These are phyloP conservation scores for Gastrolobium villosum DNA, from an alignment of 306 rosid genomes.

Conservation along the genomic window DNA sequence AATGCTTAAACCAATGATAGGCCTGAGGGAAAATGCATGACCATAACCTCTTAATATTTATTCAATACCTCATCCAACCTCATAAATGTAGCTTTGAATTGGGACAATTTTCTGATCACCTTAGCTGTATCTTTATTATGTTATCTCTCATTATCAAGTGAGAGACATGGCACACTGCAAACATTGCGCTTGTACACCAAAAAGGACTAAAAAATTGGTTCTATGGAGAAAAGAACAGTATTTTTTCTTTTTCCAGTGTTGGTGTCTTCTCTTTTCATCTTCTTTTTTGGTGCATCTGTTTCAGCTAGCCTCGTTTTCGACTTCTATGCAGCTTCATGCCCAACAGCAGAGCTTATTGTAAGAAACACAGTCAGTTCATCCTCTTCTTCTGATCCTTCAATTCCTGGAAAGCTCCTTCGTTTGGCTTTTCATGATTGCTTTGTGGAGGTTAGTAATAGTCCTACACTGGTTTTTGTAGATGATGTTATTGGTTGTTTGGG, in stretches of 20 bases:
- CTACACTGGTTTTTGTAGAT: neutral
- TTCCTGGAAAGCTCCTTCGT: constrained; percentile 89
- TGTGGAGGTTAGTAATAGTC: constrained; percentile 65
- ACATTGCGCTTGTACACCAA: constrained; percentile 6
- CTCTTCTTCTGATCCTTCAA: constrained; percentile 69
- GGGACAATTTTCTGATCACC: neutral
- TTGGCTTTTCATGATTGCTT: constrained; percentile 88
- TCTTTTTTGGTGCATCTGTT: constrained; percentile 46
- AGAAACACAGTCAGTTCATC: constrained; percentile 72
- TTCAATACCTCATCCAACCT: constrained; percentile 6
- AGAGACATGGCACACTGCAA: constrained; percentile 31
- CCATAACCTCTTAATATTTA: constrained; percentile 28
- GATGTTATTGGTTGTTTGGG: neutral
- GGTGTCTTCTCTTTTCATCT: constrained; percentile 37
- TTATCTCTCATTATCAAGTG: constrained; percentile 39
- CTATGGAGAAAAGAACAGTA: constrained; percentile 58
- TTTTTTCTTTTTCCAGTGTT: constrained; percentile 15
- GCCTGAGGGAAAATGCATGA: neutral
- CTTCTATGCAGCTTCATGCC: constrained; percentile 78
- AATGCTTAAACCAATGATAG: constrained; percentile 17
- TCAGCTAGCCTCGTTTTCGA: constrained; percentile 60
- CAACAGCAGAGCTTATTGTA: constrained; percentile 72
- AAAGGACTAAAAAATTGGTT: neutral
- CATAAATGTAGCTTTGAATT: constrained; percentile 46
- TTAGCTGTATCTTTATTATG: constrained; percentile 7